These are phyloP conservation scores for Botryotinia convoluta DNA, from an alignment of 2,329 filamentous ascomycete genomes.

Conservation along the genomic window DNA sequence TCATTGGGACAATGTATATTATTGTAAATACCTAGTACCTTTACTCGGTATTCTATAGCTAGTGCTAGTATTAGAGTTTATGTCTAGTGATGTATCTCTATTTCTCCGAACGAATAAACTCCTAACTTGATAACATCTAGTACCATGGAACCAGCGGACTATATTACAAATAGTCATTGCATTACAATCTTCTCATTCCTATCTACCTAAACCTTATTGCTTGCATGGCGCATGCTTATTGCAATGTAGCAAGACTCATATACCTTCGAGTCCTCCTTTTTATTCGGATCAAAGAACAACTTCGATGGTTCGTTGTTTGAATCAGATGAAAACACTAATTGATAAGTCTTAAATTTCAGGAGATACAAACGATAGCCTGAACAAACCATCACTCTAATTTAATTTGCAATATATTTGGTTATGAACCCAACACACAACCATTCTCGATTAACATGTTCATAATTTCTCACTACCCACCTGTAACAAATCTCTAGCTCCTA, in stretches of 20 bases:
- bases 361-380: background rate
- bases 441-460: background rate
- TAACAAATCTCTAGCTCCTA: background rate
- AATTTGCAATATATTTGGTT: background rate
- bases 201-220: background rate
- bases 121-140: background rate
- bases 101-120: background rate
- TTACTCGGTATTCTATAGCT: background rate
- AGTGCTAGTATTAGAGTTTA: background rate
- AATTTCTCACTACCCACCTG: background rate
- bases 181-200: background rate
- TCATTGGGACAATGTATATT: background rate
- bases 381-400: accelerated
- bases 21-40: background rate
- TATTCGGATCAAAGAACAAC: background rate
- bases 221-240: background rate
- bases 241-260: background rate
- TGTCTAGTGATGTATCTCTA: background rate
- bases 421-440: background rate
- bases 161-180: background rate
- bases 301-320: background rate
- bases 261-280: background rate
- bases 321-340: background rate
- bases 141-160: background rate
- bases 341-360: background rate